Base-by-base conservation (phyloP, 75 land plant species). In the Larix kaempferi region DNA sequence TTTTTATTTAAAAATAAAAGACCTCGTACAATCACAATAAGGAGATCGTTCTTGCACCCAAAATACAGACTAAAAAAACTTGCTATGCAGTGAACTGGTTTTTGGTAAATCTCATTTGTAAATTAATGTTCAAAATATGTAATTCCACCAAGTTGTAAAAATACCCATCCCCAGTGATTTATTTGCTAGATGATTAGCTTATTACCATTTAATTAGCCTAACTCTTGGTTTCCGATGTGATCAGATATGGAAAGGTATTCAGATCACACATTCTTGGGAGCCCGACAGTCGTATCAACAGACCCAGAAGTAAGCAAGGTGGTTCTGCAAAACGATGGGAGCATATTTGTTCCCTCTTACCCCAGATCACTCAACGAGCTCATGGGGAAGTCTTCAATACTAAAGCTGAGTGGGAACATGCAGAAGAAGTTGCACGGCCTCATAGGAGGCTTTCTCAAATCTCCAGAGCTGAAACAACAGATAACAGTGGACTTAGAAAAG, bases 241-340 rank as follows among this genome's bases (percentile, higher is more conserved):
- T 64, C 63, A 92, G 95, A 71, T 90, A 80, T 77, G 95, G 95
- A 63, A 74, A 79, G 61, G 81, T 92, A 33, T 92, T 92, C 85
- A 88, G 82, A 71, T 84, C 95, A 21, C 90, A 92, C 78, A 81
- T 92, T 44, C 84, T 92, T 66, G 95, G 95, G n/a, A 79, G 78
- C 55, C 92, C 91, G 6, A 86, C 81, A 14, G 81, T 90, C 16
- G 87, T 92, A 0, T 86, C 90, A 35, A 86, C 80, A n/a, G 95
- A 90, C 56, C 78, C 86, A n/a, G 92, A 90, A 79, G 90, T 88
- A 59, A 90, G 65, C 77, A 91, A 79, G 75, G 52, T 77, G 49
- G 80, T 92, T 17, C 74, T 92, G 58, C 87, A 83, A 44, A 90
- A 77, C 77, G 95, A 88, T 76, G 82, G 83, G 16, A 82, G 81